Conservation (phyloP, 169 alveolate species). For the Cryptosporidium meleagridis region DNA sequence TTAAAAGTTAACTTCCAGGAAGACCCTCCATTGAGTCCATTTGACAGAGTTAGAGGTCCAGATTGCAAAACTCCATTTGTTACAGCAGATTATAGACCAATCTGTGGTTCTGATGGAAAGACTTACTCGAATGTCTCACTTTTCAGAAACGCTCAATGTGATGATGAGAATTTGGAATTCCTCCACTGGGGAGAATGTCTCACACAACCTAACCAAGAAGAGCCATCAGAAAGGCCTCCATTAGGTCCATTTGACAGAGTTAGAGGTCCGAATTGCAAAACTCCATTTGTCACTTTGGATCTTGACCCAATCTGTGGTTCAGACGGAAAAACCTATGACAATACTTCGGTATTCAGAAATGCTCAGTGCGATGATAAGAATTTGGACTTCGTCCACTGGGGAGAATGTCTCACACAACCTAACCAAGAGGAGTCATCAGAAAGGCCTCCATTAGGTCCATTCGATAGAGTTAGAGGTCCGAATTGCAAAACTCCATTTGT, state of each 20-base stretch:
- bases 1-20: not conserved
- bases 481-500: slow-evolving; percentile 9
- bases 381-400: slow-evolving; percentile 25
- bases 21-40: not conserved
- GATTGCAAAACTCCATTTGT: slow-evolving; percentile 8
- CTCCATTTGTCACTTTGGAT: not conserved
- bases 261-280: slow-evolving; percentile 46
- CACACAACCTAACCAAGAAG: not conserved
- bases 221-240: slow-evolving; percentile 15
- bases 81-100: not conserved
- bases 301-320: slow-evolving; percentile 46
- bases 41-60: slow-evolving; percentile 13
- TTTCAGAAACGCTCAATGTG: slow-evolving; percentile 64
- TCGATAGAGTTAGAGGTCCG: slow-evolving; percentile 59
- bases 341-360: slow-evolving; percentile 9
- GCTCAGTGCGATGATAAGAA: slow-evolving; percentile 49
- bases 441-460: slow-evolving; percentile 52
- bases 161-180: slow-evolving; percentile 9
- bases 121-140: slow-evolving; percentile 6
- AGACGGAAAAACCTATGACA: slow-evolving; percentile 26
- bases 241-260: slow-evolving; percentile 54
- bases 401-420: slow-evolving; percentile 14
- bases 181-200: slow-evolving; percentile 51
- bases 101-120: slow-evolving; percentile 57
- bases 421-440: not conserved